Evolutionary conservation across 2,329 filamentous ascomycete species (phyloP), one percentile per base, ranked within the genome.

Genomic region (Sarocladiaceae sp.): DNA sequence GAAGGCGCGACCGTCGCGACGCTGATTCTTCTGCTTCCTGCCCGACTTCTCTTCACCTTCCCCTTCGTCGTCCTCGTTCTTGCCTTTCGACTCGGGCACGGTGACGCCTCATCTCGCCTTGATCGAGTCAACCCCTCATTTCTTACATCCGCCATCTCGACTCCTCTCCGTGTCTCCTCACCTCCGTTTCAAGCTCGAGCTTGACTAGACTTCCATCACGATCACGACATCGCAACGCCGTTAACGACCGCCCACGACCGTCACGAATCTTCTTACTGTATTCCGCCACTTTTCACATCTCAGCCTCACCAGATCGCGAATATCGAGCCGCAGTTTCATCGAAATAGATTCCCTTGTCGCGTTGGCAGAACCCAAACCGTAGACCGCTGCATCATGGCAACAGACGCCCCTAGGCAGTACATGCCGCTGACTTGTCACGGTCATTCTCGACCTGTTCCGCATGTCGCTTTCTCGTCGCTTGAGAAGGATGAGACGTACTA

Each of bases 361-460:
- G 13, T 22, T 17, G 40, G 13, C 15, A 8, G 50, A 53, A 50
- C 52, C 20, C 50, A 22, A 48, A 23, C 35, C 50, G n/a, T n/a
- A 36, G 44, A 42, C 39, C 29, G 31, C 36, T 52, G 55, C 58
- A 60, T 53, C 55, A 71, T 71, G 68, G 62, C 67, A 54, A 58
- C 65, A 13, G 69, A 72, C 57, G 52, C 56, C 12, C 60, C 68
- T 54, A 74, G 78, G 51, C 78, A 80, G 67, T 90, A 91, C 53
- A 90, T 96, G 52, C 92, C 92, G 53, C 74, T 97, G 67, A 97
- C 92, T 59, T 97, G 92, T 70, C 92, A 97, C 70, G 92, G 92
- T 57, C 92, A 97, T 70, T 96, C 92, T 50, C 84, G 92, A 54
- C 92, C 92, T 1, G 91, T 97, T 51, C 90, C 92, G 6, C 92